A percentile compares a stretch with the other conserved stretches of the same genome.
Evolutionary conservation across 2,329 filamentous ascomycete genomes (phyloP).

Genomic region (Paracorniculantispora psalliotae): DNA sequence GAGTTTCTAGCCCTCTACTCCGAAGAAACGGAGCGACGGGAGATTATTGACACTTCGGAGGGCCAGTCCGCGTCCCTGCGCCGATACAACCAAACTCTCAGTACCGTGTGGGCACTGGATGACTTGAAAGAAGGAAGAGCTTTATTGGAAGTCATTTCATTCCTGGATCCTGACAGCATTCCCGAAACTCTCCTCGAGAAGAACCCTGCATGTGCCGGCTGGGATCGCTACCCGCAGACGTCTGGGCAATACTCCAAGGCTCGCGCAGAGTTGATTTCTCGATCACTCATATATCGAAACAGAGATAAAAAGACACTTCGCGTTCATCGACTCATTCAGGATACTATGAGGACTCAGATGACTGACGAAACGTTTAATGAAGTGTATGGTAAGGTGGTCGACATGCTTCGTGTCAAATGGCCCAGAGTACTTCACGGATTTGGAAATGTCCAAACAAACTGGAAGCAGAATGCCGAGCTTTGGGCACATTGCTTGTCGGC

Average conservation of each 20-base stretch:
- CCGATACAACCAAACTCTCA: not conserved
- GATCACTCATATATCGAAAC: not conserved
- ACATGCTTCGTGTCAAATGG: not conserved
- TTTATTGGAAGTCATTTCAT: not conserved
- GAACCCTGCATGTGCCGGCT: not conserved
- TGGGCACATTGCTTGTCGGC: not conserved
- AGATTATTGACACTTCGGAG: not conserved
- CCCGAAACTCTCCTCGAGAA: not conserved
- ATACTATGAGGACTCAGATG: not conserved
- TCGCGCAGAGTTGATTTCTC: not conserved
- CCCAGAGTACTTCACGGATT: not conserved
- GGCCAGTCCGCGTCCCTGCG: not conserved
- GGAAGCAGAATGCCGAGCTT: not conserved
- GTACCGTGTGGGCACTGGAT: not conserved
- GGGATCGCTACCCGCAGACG: not conserved
- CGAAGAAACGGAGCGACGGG: not conserved
- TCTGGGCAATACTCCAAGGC: not conserved
- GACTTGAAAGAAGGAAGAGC: not conserved
- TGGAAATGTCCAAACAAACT: not conserved
- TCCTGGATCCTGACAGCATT: not conserved
- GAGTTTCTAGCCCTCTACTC: not conserved
- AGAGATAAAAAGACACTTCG: not conserved
- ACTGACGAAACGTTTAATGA: not conserved
- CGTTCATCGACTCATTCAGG: not conserved
- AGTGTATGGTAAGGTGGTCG: not conserved